Evolutionary conservation across 805 yeast genomes (phyloP).

Genomic region (Candida vartiovaarae): DNA sequence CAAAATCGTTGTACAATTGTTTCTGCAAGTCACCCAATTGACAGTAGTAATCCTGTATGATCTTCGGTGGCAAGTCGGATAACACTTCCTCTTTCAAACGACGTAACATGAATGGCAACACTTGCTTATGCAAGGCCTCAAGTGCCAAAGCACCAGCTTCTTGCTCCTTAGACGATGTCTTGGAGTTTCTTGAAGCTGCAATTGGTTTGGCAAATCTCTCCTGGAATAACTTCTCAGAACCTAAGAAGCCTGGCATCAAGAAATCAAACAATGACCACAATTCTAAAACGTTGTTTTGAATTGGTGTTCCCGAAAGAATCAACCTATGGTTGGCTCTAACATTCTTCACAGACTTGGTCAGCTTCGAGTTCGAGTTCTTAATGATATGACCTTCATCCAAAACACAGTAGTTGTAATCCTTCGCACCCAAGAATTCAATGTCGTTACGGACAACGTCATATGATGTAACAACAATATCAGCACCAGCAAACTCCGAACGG

Average conservation of each 20-base stretch:
- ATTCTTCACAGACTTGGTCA: slow-evolving; percentile 81
- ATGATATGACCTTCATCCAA: slow-evolving; percentile 97
- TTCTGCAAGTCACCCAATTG: slow-evolving; percentile 89
- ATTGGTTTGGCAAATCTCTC: slow-evolving; percentile 97
- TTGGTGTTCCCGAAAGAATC: slow-evolving; percentile 94
- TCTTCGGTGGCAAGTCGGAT: slow-evolving; percentile 95
- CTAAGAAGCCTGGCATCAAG: slow-evolving; percentile 97
- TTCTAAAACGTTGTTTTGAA: slow-evolving; percentile 93
- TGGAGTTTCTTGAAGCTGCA: slow-evolving; percentile 85
- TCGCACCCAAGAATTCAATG: slow-evolving; percentile 48
- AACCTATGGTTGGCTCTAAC: slow-evolving; percentile 83
- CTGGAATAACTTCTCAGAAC: slow-evolving; percentile 89
- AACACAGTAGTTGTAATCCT: slow-evolving; percentile 87
- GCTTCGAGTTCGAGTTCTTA: slow-evolving; percentile 82
- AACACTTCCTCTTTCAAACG: slow-evolving; percentile 94
- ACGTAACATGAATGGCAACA: slow-evolving; percentile 90
- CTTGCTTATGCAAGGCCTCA: slow-evolving; percentile 95
- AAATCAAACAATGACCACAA: slow-evolving; percentile 97
- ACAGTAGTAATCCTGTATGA: slow-evolving; percentile 96
- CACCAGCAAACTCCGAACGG: slow-evolving; percentile 40
- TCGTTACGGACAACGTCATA: slow-evolving; percentile 97
- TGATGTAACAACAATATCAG: slow-evolving; percentile 89
- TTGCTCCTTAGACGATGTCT: slow-evolving; percentile 86
- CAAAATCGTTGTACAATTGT: slow-evolving; percentile 82
- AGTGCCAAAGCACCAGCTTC: slow-evolving; percentile 95